phyloP scores from a whole-genome alignment of 2,329 filamentous ascomycete genomes.

The Arthrobotrys conoides region DNA sequence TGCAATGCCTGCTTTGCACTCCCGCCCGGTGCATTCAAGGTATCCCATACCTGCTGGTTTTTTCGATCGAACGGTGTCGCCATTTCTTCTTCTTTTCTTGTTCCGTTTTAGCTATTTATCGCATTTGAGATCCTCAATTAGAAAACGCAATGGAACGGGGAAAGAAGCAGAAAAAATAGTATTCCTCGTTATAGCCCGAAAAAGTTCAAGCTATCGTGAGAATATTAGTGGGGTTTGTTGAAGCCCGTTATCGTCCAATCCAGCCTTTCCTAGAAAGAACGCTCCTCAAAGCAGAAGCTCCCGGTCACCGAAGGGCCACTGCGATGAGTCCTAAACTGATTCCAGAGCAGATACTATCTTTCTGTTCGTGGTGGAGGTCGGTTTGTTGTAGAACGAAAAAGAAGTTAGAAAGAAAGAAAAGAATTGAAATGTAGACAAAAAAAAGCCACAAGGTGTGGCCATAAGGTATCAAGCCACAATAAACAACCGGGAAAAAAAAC shows the following conservation, averaged over 20 bases:
- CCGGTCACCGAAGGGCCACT: not conserved
- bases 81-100: constrained; percentile 43
- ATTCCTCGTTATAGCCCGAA: not conserved
- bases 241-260: too few species aligned
- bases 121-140: not conserved
- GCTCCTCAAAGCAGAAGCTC: not conserved
- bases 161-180: not conserved
- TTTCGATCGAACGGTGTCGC: constrained; percentile 63
- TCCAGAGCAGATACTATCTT: not conserved
- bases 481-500: not conserved
- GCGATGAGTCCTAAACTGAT: not conserved
- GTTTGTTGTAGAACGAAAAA: constrained; percentile 6
- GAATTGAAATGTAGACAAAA: not conserved
- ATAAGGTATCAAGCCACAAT: constrained; percentile 40
- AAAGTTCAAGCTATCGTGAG: not conserved
- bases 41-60: constrained; percentile 64
- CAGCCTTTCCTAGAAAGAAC: not conserved
- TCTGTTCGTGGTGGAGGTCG: not conserved
- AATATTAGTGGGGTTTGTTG: not conserved
- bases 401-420: not conserved
- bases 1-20: constrained; percentile 64
- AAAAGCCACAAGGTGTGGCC: not conserved
- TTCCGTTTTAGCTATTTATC: not conserved
- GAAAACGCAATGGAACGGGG: not conserved
- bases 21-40: constrained; percentile 62